phyloP scores from a whole-genome alignment of 2,329 filamentous ascomycete species.

The Aaosphaeria pasadenensis region DNA sequence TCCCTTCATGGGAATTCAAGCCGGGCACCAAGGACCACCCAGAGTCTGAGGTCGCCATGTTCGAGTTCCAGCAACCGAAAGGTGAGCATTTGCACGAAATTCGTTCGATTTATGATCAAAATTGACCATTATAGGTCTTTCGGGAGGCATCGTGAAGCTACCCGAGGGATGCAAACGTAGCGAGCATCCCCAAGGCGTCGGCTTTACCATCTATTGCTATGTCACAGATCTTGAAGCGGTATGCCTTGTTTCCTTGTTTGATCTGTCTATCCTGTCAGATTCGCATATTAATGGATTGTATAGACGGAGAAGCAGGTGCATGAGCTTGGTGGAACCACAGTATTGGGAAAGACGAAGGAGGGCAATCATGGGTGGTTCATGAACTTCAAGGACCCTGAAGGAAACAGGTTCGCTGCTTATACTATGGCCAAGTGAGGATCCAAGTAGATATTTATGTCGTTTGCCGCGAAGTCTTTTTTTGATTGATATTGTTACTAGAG shows the following conservation, averaged over 20 bases:
- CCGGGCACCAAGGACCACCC: not conserved
- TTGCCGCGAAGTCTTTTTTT: too few relatives aligned
- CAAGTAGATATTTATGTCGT: too few relatives aligned
- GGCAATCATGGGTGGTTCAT: constrained; percentile 14
- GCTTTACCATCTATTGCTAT: constrained; percentile 15
- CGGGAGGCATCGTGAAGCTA: constrained; percentile 15
- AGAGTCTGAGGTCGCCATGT: constrained; percentile 3
- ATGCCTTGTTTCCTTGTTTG: not conserved
- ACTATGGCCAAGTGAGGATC: constrained; percentile 5
- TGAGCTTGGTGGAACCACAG: constrained; percentile 11
- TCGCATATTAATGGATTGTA: not conserved
- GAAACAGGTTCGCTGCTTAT: constrained; percentile 16
- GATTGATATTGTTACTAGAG: too few relatives aligned
- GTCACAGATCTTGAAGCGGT: constrained; percentile 16
- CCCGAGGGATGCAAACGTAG: constrained; percentile 6
- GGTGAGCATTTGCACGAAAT: constrained; percentile 2
- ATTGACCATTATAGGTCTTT: constrained; percentile 5
- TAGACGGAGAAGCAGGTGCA: constrained; percentile 12
- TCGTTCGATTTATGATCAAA: not conserved
- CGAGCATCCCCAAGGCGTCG: constrained; percentile 12
- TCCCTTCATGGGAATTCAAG: constrained; percentile 15
- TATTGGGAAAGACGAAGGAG: constrained; percentile 11
- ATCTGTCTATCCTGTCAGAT: not conserved
- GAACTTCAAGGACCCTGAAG: constrained; percentile 18
- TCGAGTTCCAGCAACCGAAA: constrained; percentile 10